Percentiles rank a stretch among this genome's conserved stretches.
Evolutionary conservation across 2,329 filamentous ascomycete genomes (phyloP).

Genomic region (Gyromitra esculenta): DNA sequence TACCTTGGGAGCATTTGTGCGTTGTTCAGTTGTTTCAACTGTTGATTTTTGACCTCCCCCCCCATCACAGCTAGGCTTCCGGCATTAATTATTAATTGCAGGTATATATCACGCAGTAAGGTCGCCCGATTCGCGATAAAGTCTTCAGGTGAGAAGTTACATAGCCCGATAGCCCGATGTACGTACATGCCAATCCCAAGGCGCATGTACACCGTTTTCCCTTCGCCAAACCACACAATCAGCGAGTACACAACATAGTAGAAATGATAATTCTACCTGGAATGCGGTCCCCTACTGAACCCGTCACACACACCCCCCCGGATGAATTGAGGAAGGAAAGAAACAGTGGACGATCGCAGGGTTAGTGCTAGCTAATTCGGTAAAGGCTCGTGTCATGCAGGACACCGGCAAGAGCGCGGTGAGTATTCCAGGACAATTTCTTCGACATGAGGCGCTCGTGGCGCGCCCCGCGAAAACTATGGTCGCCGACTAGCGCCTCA

Average conservation of each 20-base stretch:
- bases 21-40: background rate
- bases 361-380: background rate
- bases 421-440: background rate
- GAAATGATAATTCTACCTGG: constrained; percentile 26
- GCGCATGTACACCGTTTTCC: no score
- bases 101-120: background rate
- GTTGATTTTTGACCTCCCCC: background rate
- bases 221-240: no score
- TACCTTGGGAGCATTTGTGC: background rate
- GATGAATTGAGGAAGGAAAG: constrained; percentile 18
- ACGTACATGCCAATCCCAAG: background rate
- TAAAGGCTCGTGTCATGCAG: background rate
- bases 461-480: constrained; percentile 10
- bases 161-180: background rate
- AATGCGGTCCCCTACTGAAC: constrained; percentile 14
- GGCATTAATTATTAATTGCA: background rate
- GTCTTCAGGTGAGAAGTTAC: background rate
- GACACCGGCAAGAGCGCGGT: constrained; percentile 17
- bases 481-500: background rate
- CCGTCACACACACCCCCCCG: background rate
- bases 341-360: constrained; percentile 19
- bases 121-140: background rate
- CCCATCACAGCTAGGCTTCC: background rate
- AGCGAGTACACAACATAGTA: background rate
- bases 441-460: constrained; percentile 21